Evolutionary conservation across 2,329 filamentous ascomycete species (phyloP).

Genomic region (Cordyceps cateniannulata): DNA sequence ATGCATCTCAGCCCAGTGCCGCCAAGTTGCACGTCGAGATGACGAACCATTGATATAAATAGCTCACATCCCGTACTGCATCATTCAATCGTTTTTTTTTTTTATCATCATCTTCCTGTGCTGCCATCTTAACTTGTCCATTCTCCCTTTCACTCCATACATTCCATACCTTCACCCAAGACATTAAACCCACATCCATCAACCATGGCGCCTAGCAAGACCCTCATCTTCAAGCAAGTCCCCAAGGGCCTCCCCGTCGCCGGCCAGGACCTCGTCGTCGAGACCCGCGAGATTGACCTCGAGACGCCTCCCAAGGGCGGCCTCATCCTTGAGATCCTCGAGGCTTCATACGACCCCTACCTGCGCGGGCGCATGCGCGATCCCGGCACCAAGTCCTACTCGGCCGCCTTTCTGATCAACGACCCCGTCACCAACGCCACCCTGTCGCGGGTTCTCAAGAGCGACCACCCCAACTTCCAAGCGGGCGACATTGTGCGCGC

Average conservation of each 20-base stretch:
- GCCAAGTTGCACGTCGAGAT: background rate
- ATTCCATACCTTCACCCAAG: no score
- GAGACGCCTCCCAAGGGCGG: conserved; percentile 53
- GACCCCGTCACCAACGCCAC: conserved; percentile 58
- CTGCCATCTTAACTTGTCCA: background rate
- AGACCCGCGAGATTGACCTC: conserved; percentile 62
- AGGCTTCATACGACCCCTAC: conserved; percentile 78
- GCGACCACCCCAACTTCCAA: conserved; percentile 54
- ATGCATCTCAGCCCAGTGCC: background rate
- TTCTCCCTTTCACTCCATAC: background rate
- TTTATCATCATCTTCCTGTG: background rate
- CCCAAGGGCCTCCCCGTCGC: conserved; percentile 61
- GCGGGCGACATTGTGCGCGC: conserved; percentile 61
- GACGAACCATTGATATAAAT: background rate
- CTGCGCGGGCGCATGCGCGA: conserved; percentile 73
- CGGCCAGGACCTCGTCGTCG: conserved; percentile 63
- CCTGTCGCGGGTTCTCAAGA: conserved; percentile 66
- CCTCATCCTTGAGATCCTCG: conserved; percentile 65
- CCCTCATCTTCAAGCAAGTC: conserved; percentile 64
- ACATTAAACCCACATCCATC: background rate
- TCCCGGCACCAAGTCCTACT: conserved; percentile 55
- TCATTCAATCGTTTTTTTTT: background rate
- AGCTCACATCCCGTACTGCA: background rate
- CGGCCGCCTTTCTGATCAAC: conserved; percentile 45
- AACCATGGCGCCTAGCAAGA: conserved; percentile 56